phyloP scores from a whole-genome alignment of 2,329 filamentous ascomycete genomes.

The Neopestalotiopsis sp. region DNA sequence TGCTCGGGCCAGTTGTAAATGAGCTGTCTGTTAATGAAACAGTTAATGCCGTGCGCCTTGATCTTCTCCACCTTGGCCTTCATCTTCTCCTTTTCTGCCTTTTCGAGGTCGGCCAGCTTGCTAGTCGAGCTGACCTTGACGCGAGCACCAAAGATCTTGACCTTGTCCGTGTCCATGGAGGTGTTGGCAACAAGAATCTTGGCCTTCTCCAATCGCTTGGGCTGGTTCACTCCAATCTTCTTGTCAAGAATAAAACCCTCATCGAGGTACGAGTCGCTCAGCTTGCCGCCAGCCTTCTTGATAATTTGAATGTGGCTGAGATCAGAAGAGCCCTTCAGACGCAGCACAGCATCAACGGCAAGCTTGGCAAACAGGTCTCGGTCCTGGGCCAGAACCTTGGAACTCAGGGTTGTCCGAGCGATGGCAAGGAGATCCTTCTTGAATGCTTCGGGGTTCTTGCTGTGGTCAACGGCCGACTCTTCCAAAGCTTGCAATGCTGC shows the following conservation, averaged over 20 bases:
- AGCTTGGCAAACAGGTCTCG: constrained; percentile 89
- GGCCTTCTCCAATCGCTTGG: constrained; percentile 94
- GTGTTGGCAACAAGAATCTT: constrained; percentile 99
- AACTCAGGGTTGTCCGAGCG: constrained; percentile 93
- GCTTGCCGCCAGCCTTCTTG: constrained; percentile 98
- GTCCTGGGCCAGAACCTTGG: constrained; percentile 95
- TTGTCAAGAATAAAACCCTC: constrained; percentile 99
- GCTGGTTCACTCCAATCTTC: constrained; percentile 98
- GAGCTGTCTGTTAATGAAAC: constrained; percentile 98
- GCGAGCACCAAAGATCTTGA: constrained; percentile 98
- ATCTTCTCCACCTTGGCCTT: constrained; percentile 99
- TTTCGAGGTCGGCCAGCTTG: constrained; percentile 97
- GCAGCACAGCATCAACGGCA: constrained; percentile 88
- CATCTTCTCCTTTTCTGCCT: constrained; percentile 99
- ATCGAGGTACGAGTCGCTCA: constrained; percentile 96
- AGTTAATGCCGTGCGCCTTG: constrained; percentile 98
- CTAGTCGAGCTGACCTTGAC: constrained; percentile 96
- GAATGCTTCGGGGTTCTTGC: constrained; percentile 82
- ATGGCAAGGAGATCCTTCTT: constrained; percentile 89
- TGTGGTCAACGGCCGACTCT: constrained; percentile 87
- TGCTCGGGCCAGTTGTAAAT: constrained; percentile 99
- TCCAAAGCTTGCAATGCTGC: constrained; percentile 87
- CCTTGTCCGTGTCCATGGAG: constrained; percentile 99
- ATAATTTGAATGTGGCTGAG: constrained; percentile 99
- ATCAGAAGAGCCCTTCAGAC: constrained; percentile 88